Conservation (phyloP, 1,284 basidiomycete genomes). For the Jaminaea rosea region DNA sequence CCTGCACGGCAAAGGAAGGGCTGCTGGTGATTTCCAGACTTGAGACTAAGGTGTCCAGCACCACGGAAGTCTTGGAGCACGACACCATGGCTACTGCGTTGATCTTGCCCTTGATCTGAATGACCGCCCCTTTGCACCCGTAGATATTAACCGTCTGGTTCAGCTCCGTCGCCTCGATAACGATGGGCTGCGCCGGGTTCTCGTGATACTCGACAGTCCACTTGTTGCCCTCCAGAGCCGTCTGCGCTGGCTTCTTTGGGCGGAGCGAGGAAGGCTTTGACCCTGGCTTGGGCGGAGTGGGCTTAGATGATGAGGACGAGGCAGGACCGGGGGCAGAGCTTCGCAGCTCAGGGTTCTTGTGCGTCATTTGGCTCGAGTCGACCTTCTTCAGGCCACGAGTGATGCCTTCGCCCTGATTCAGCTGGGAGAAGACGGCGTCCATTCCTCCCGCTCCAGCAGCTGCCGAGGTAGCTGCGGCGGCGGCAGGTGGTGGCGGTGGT, state of each 20-base stretch:
- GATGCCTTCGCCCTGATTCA: constrained; percentile 82
- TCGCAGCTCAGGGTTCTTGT: constrained; percentile 85
- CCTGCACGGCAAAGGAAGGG: constrained; percentile 84
- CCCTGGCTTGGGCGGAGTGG: constrained; percentile 25
- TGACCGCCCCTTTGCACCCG: constrained; percentile 78
- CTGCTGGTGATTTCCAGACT: constrained; percentile 78
- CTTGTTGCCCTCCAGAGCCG: constrained; percentile 81
- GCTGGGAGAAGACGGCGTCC: constrained; percentile 79
- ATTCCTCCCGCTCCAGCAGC: constrained; percentile 54
- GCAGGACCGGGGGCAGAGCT: constrained; percentile 52
- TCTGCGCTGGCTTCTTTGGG: constrained; percentile 81
- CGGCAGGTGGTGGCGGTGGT: constrained; percentile 49
- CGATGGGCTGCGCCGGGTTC: constrained; percentile 62
- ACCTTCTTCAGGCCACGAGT: constrained; percentile 88
- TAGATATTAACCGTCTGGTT: constrained; percentile 83
- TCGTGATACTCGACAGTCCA: constrained; percentile 94
- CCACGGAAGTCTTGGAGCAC: constrained; percentile 77
- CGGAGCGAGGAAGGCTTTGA: constrained; percentile 29
- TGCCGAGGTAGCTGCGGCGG: constrained; percentile 48
- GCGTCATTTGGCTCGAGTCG: constrained; percentile 91
- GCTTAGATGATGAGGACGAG: constrained; percentile 16
- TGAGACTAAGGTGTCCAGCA: constrained; percentile 85
- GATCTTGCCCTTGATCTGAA: constrained; percentile 84
- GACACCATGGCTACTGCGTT: constrained; percentile 89
- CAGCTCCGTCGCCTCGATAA: constrained; percentile 69